Evolutionary conservation across 176 grass and related monocot genomes (phyloP), one percentile per base, ranked within the genome.

Genomic region (Aechmea fasciata): DNA sequence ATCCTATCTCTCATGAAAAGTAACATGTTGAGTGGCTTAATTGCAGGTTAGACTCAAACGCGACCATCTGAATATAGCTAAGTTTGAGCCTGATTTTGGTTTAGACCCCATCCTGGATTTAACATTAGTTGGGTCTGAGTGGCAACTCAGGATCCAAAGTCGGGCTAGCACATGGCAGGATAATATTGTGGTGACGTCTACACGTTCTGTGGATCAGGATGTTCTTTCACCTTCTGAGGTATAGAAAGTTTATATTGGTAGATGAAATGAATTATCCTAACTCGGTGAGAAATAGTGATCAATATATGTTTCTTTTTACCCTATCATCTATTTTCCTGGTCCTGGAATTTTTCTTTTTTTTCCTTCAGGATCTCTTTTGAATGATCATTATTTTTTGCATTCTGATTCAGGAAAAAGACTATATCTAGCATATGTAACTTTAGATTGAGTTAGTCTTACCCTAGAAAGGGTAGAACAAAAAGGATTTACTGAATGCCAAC

Each of bases 1-100:
- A n/a, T 57, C 13, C 8, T 59, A 57, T 41, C 17, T 72, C 57
- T 48, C n/a, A 6, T 11, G 48, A 70, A 52, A 13, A 25, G 3
- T 52, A 23, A 20, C 26, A 67, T 55, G 11, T 69, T 76, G 79
- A 49, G 55, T 13, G 69, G 33, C 69, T 80, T 49, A 74, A 77
- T 67, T 81, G 76, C 86, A 97, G 93, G 86, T 82, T 69, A 87
- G 93, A 81, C 86, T 97, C 71, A 97, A 97, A 85, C 84, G 79
- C 25, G 89, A 97, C 50, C 89, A 97, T 87, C 87, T 92, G 70
- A 90, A 97, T 85, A 76, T 83, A 51, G 89, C 93, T 28, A 97
- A 97, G 72, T 97, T 97, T 77, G 93, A 97, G 67, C 86, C 93
- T n/a, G 93, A 97, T 83, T 84, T 97, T 83, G 93, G 93, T 78